Evolutionary conservation across 257 asterid genomes (phyloP).

Genomic region (Scutellaria barbata): DNA sequence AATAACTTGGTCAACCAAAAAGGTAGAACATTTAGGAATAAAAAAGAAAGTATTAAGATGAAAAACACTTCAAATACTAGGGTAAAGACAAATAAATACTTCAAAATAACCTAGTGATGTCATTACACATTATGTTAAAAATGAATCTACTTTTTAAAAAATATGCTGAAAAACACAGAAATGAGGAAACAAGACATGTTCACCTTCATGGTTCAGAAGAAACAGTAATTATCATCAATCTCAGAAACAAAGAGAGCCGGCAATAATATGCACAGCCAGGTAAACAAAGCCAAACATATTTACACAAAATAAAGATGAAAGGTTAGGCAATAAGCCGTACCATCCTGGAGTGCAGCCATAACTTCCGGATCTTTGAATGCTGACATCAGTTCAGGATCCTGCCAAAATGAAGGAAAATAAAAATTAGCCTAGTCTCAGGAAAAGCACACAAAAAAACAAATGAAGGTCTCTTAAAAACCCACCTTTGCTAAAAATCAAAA

Average conservation of each 20-base stretch:
- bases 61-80: neutral
- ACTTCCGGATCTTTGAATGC: slow-evolving; percentile 96
- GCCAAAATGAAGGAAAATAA: slow-evolving; percentile 29
- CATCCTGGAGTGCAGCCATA: slow-evolving; percentile 99
- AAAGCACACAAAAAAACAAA: neutral
- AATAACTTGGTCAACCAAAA: neutral
- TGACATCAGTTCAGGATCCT: slow-evolving; percentile 99
- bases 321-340: slow-evolving; percentile 45
- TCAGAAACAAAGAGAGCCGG: slow-evolving; percentile 1
- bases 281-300: neutral
- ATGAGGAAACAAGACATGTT: neutral
- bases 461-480: slow-evolving; percentile 10
- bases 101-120: neutral
- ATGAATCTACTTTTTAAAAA: neutral
- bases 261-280: neutral
- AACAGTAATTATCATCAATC: neutral
- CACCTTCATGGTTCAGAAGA: neutral
- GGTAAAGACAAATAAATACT: neutral
- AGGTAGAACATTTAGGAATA: neutral
- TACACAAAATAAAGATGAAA: slow-evolving; percentile 6
- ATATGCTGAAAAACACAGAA: neutral
- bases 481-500: slow-evolving; percentile 6
- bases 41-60: neutral
- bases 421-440: neutral
- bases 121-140: neutral